Conservation (phyloP, 495 filamentous ascomycete species). For the Cercophora sp. region DNA sequence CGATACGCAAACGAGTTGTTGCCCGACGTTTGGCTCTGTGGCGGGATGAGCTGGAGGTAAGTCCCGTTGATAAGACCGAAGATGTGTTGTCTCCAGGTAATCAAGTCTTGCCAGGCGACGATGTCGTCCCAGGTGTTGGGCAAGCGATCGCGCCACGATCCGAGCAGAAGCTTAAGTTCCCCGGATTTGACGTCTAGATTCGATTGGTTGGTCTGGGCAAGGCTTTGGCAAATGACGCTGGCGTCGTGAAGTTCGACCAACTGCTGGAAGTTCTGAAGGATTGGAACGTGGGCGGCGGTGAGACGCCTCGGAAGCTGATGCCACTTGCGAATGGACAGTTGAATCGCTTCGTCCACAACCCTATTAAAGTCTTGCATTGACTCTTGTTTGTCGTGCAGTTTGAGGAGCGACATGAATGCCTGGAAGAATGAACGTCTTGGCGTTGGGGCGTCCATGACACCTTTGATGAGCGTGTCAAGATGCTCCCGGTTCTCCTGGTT, state of each 20-base stretch:
- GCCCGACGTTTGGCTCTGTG: slow-evolving; percentile 70
- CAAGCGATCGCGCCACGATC: slow-evolving; percentile 91
- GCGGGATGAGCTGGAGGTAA: slow-evolving; percentile 82
- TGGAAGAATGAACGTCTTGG: slow-evolving; percentile 93
- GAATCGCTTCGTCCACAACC: slow-evolving; percentile 92
- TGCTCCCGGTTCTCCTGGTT: slow-evolving; percentile 79
- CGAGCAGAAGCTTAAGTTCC: slow-evolving; percentile 89
- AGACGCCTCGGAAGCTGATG: slow-evolving; percentile 90
- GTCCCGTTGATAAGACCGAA: slow-evolving; percentile 95
- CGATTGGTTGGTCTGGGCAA: slow-evolving; percentile 71
- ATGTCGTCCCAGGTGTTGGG: slow-evolving; percentile 99
- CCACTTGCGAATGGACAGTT: slow-evolving; percentile 96
- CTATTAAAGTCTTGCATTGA: slow-evolving; percentile 74
- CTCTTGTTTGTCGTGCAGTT: slow-evolving; percentile 86
- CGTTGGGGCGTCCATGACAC: slow-evolving; percentile 94
- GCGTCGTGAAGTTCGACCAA: slow-evolving; percentile 98
- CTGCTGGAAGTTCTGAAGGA: slow-evolving; percentile 96
- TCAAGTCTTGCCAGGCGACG: slow-evolving; percentile 96
- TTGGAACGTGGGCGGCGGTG: slow-evolving; percentile 91
- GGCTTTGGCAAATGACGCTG: slow-evolving; percentile 86
- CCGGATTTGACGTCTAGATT: slow-evolving; percentile 94
- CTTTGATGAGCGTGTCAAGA: slow-evolving; percentile 86
- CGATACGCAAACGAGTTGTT: slow-evolving; percentile 85
- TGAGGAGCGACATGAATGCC: slow-evolving; percentile 92
- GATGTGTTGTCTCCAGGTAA: slow-evolving; percentile 98